A percentile compares a stretch with the other conserved stretches of the same genome.
Conservation (phyloP, 257 asterid genomes). For the Thymus mandschuricus region DNA sequence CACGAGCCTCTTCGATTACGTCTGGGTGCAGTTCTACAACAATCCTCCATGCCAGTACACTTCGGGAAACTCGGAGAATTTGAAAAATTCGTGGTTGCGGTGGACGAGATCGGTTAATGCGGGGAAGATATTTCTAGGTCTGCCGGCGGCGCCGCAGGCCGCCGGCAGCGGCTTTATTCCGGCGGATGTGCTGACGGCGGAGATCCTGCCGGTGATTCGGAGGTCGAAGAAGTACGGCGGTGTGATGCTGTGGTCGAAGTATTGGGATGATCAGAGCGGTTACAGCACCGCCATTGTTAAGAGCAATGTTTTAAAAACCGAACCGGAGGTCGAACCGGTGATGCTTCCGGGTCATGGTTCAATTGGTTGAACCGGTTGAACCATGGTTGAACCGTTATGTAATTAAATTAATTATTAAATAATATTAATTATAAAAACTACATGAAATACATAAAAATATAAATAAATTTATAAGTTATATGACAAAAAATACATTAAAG, state of each 20-base stretch:
- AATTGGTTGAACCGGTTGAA: too few relatives aligned
- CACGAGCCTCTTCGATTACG: slow-evolving; percentile 58
- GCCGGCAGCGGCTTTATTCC: slow-evolving; percentile 78
- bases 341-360: too few relatives aligned
- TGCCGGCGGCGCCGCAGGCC: slow-evolving; percentile 62
- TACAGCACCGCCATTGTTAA: slow-evolving; percentile 48
- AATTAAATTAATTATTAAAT: too few relatives aligned
- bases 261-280: slow-evolving; percentile 57
- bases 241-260: slow-evolving; percentile 80
- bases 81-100: slow-evolving; percentile 49
- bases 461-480: too few relatives aligned
- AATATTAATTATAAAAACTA: too few relatives aligned
- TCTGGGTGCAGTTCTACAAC: slow-evolving; percentile 79
- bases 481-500: too few relatives aligned
- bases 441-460: too few relatives aligned
- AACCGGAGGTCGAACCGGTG: too few relatives aligned
- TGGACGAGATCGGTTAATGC: slow-evolving; percentile 50
- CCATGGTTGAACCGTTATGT: too few relatives aligned
- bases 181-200: slow-evolving; percentile 41
- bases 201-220: slow-evolving; percentile 58
- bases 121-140: slow-evolving; percentile 57
- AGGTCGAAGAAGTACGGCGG: slow-evolving; percentile 64
- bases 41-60: slow-evolving; percentile 63
- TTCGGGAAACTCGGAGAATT: slow-evolving; percentile 37
- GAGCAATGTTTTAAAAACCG: too few relatives aligned